Base-by-base conservation (phyloP, 2,329 filamentous ascomycete species). In the Penicillium sp. region DNA sequence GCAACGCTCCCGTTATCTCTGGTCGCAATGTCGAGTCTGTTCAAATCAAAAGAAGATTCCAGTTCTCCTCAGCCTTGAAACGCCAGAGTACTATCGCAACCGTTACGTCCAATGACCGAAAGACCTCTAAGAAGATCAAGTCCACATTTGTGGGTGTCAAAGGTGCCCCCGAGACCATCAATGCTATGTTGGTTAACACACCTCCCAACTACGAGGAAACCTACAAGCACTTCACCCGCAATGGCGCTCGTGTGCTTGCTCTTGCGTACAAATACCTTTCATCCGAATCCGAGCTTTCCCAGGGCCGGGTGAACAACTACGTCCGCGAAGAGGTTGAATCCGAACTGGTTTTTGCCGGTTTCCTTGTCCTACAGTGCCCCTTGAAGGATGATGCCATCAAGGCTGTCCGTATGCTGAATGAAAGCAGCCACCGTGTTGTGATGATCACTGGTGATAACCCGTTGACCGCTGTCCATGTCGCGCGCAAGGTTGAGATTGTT, bases 391-490 rank as follows among this genome's bases (percentile, higher is more conserved):
- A 98, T 68, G 93, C 93, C 41, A 87, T 94, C 72, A 84, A 93
- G 67, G 84, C 93, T 34, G 88, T 98, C 35, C 88, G 86, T 57
- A 96, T 97, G 88, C 79, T 98, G 61, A 98, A 96, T 66, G 93
- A 98, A 75, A 97, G 91, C 71, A 97, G 90, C 72, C 93, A 98
- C 70, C 88, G 93, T 61, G 89, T 95, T 41, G 87, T 98, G 60
- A 98, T 98, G 93, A 98, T 98, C 58, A 98, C 93, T 53, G 93
- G 93, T 66, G 93, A 98, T 69, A 98, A 98, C 68, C 91, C 93
- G 12, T 78, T 98, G 45, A 98, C 93, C 35, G 93, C 93, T 57
- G 88, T 95, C 10, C 91, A 98, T 65, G 93, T 98, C 49, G 93
- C 93, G 15, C 84, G 85, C 54, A 85, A 96, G 68, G 93, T 98